Base-by-base conservation (phyloP, 2,329 filamentous ascomycete genomes). In the Claviceps cyperi region DNA sequence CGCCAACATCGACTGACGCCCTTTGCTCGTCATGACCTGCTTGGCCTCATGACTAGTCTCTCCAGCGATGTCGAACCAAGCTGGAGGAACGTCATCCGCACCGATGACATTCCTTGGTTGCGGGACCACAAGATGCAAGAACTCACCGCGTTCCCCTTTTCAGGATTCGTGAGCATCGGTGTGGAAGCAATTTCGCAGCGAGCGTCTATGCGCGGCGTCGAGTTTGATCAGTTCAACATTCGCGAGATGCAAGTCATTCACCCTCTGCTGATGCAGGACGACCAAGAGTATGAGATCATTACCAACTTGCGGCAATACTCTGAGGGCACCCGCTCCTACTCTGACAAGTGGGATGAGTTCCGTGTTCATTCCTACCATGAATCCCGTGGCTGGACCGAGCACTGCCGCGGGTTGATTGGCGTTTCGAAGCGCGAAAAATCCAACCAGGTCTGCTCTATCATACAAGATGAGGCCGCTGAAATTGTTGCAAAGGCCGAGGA, bases 111-210 rank as follows among this genome's bases (percentile, higher is more conserved):
- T 0, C 75, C 81, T 1, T 83, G 80, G 67, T 66, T 79, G 5
- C 68, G 74, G 43, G 74, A 80, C 55, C 79, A 81, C 62, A 66
- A 64, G 51, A 74, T 81, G 61, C 76, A 81, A 55, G 75, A 71
- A 13, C 62, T 78, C 24, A 71, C 69, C 3, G 70, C 80, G 36
- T 79, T 76, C 58, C 76, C 78, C 32, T 68, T 76, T 39, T 69
- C 74, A 1, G 77, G 72, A 2, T 75, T 71, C 48, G 59, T 77
- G 3, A 67, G 70, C 28, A 75, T 80, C 70, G 72, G 67, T 0
- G 54, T 74, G 0, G 73, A 76, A 54, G 74, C 72, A 2, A 67
- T 65, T 7, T 56, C 59, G 2, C 72, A 72, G 57, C 52, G 58
- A 5, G 61, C 62, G 1, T 51, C 53, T 32, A 52, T 61, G 5